Evolutionary conservation across 768 basidiomycete genomes (phyloP).

Genomic region (Megacollybia marginata): DNA sequence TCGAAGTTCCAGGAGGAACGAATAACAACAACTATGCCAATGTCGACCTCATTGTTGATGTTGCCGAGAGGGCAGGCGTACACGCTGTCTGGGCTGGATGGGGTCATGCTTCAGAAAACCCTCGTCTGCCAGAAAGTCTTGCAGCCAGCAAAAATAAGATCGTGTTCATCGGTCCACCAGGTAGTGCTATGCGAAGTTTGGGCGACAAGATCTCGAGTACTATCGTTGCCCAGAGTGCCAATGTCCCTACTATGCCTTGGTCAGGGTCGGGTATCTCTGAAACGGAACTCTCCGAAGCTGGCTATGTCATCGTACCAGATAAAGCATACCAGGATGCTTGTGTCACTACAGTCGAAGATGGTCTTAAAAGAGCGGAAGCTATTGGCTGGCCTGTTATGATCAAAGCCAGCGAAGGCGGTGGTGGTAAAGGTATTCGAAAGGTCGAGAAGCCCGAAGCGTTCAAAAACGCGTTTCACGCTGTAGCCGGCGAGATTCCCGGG

Average conservation of each 20-base stretch:
- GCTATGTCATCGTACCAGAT: slow-evolving; percentile 93
- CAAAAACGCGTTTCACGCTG: slow-evolving; percentile 91
- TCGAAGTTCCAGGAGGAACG: slow-evolving; percentile 96
- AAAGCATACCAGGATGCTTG: slow-evolving; percentile 85
- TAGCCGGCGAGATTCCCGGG: slow-evolving; percentile 94
- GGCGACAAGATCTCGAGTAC: slow-evolving; percentile 99
- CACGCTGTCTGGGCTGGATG: slow-evolving; percentile 99
- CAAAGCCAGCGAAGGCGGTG: slow-evolving; percentile 98
- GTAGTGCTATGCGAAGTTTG: slow-evolving; percentile 96
- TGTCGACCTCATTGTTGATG: slow-evolving; percentile 97
- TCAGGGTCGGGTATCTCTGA: slow-evolving; percentile 92
- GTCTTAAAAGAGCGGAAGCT: slow-evolving; percentile 70
- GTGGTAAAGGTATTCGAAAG: slow-evolving; percentile 97
- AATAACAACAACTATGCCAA: slow-evolving; percentile 99
- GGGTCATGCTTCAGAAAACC: slow-evolving; percentile 99
- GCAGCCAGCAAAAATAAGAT: slow-evolving; percentile 91
- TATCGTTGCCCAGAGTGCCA: slow-evolving; percentile 94
- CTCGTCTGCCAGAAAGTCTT: slow-evolving; percentile 89
- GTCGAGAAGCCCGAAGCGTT: slow-evolving; percentile 83
- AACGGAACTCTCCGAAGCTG: slow-evolving; percentile 74
- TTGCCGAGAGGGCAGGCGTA: slow-evolving; percentile 94
- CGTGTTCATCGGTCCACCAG: slow-evolving; percentile 98
- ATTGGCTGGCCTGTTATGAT: slow-evolving; percentile 99
- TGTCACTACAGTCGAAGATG: slow-evolving; percentile 82
- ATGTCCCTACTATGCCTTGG: slow-evolving; percentile 99